phyloP scores from a whole-genome alignment of 768 basidiomycete species.

The Leccinum incarnatum region DNA sequence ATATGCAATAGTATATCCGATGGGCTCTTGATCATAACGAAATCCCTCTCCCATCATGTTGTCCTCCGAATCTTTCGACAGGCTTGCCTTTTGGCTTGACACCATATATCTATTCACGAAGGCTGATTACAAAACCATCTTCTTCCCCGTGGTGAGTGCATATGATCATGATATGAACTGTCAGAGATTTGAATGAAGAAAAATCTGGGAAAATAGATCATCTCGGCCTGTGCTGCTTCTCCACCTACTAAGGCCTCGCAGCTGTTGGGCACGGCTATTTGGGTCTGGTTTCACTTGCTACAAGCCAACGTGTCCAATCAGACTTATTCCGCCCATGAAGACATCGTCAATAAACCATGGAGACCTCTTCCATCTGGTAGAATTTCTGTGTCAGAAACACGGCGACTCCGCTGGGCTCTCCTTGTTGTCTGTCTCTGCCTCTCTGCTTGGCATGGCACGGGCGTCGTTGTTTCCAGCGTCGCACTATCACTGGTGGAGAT shows the following conservation, averaged over 20 bases:
- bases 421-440: constrained; percentile 26
- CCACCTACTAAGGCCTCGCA: neutral
- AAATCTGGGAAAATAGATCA: constrained; percentile 4
- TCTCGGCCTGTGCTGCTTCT: constrained; percentile 7
- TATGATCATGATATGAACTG: neutral
- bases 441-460: constrained; percentile 22
- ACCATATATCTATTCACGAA: constrained; percentile 35
- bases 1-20: neutral
- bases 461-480: constrained; percentile 18
- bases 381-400: constrained; percentile 22
- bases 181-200: neutral
- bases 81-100: constrained; percentile 16
- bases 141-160: constrained; percentile 33
- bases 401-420: constrained; percentile 33
- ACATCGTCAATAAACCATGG: constrained; percentile 35
- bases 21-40: neutral
- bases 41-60: neutral
- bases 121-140: constrained; percentile 34
- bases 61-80: neutral
- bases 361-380: constrained; percentile 38
- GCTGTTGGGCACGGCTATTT: constrained; percentile 12
- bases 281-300: constrained; percentile 35
- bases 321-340: constrained; percentile 25
- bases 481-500: constrained; percentile 22
- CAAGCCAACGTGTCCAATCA: constrained; percentile 37